Percentiles rank a stretch among this genome's conserved stretches.
phyloP scores from a whole-genome alignment of 441 rosid genomes.

The Adansonia grandidieri region DNA sequence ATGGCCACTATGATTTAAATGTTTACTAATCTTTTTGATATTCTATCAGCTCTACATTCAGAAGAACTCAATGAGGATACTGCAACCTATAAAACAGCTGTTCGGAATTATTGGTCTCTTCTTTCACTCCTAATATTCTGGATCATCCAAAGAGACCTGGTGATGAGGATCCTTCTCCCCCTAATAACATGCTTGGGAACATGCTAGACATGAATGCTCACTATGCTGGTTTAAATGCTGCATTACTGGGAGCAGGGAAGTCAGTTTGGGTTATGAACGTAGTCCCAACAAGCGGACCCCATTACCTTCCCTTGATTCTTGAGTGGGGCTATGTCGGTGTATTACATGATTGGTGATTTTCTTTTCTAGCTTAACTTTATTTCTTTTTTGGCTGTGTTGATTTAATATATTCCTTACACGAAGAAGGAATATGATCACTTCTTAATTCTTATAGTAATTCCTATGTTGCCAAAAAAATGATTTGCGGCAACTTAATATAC shows the following conservation, averaged over 20 bases:
- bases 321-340: constrained; percentile 95
- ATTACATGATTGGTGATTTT: constrained; percentile 84
- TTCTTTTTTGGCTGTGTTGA: neutral
- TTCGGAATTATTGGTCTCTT: constrained; percentile 89
- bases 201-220: constrained; percentile 96
- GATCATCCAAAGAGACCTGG: constrained; percentile 99
- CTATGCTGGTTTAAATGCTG: constrained; percentile 87
- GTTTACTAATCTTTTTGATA: constrained; percentile 10
- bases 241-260: constrained; percentile 76
- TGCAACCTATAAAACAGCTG: constrained; percentile 61
- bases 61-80: constrained; percentile 73
- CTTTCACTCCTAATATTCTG: constrained; percentile 90
- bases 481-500: no score
- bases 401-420: neutral
- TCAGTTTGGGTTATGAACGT: constrained; percentile 99
- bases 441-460: no score
- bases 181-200: constrained; percentile 94
- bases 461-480: no score
- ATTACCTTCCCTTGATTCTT: constrained; percentile 81
- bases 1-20: constrained; percentile 10
- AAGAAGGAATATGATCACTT: constrained; percentile 1
- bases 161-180: constrained; percentile 95
- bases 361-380: neutral
- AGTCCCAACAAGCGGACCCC: constrained; percentile 80
- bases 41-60: constrained; percentile 61